Evolutionary conservation across 768 basidiomycete genomes (phyloP).

Genomic region (Leccinum variicolor): DNA sequence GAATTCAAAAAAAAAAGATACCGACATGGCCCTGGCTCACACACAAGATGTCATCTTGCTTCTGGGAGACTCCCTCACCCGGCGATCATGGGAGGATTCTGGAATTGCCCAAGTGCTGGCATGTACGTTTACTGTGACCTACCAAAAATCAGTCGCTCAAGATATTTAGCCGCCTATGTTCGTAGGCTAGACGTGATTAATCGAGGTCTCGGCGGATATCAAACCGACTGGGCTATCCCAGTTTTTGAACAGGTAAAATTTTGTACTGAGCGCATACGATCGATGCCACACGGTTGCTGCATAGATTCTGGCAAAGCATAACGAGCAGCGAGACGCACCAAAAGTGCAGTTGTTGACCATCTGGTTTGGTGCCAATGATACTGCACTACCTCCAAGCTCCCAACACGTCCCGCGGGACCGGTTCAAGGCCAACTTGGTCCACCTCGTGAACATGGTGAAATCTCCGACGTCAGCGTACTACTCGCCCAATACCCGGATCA

Average conservation of each 20-base stretch:
- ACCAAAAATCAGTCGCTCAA: background rate
- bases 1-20: background rate
- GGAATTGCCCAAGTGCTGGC: constrained; percentile 71
- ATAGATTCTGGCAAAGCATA: constrained; percentile 57
- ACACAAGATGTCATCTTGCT: constrained; percentile 68
- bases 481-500: constrained; percentile 68
- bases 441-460: constrained; percentile 60
- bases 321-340: constrained; percentile 46
- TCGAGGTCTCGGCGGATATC: constrained; percentile 82
- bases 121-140: constrained; percentile 14
- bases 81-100: constrained; percentile 55
- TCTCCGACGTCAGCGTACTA: constrained; percentile 62
- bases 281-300: background rate
- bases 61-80: constrained; percentile 82
- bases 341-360: constrained; percentile 72
- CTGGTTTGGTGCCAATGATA: constrained; percentile 93
- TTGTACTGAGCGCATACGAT: background rate
- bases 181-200: constrained; percentile 86
- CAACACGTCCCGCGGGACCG: constrained; percentile 75
- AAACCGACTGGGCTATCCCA: constrained; percentile 81
- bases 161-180: constrained; percentile 62
- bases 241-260: constrained; percentile 66
- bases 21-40: constrained; percentile 47
- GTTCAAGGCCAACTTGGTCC: constrained; percentile 61
- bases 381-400: constrained; percentile 57